These are phyloP conservation scores for Hapsidospora chrysogenum DNA, from an alignment of 495 filamentous ascomycete genomes.

Conservation along the genomic window DNA sequence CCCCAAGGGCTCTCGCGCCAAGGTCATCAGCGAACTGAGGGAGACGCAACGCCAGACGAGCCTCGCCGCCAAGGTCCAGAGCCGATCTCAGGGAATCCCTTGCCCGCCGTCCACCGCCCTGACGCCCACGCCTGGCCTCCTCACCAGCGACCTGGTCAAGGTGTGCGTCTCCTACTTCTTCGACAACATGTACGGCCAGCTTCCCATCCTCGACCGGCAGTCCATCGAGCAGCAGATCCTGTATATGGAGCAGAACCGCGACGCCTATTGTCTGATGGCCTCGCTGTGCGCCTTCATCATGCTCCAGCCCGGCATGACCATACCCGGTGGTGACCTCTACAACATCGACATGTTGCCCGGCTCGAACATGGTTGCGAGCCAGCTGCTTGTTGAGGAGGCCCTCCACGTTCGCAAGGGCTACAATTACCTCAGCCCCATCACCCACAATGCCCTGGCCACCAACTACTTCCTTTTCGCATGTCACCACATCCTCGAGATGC, in stretches of 20 bases:
- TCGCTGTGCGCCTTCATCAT: constrained; percentile 72
- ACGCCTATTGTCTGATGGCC: constrained; percentile 63
- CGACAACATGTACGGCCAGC: constrained; percentile 63
- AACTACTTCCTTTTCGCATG: constrained; percentile 70
- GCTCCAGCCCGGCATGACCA: constrained; percentile 63
- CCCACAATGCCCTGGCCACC: constrained; percentile 51
- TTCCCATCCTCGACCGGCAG: constrained; percentile 61
- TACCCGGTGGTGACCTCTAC: constrained; percentile 35
- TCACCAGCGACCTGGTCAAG: constrained; percentile 44
- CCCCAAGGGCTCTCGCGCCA: constrained; percentile 65
- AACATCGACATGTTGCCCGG: constrained; percentile 34
- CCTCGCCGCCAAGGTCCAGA: constrained; percentile 31
- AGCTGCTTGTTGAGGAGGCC: constrained; percentile 58
- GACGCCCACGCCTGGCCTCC: constrained; percentile 34
- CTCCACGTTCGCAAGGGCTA: constrained; percentile 57
- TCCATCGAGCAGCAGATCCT: constrained; percentile 46
- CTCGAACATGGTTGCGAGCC: constrained; percentile 35
- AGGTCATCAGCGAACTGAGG: constrained; percentile 62
- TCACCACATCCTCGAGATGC: constrained; percentile 54
- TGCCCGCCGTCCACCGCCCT: constrained; percentile 25
- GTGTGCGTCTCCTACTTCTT: constrained; percentile 73
- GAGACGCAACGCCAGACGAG: constrained; percentile 47
- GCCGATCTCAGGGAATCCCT: constrained; percentile 23
- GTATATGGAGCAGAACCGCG: constrained; percentile 46
- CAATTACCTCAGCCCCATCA: constrained; percentile 55